These are phyloP conservation scores for Wickerhamiella shivajii DNA, from an alignment of 805 yeast species.

Conservation along the genomic window DNA sequence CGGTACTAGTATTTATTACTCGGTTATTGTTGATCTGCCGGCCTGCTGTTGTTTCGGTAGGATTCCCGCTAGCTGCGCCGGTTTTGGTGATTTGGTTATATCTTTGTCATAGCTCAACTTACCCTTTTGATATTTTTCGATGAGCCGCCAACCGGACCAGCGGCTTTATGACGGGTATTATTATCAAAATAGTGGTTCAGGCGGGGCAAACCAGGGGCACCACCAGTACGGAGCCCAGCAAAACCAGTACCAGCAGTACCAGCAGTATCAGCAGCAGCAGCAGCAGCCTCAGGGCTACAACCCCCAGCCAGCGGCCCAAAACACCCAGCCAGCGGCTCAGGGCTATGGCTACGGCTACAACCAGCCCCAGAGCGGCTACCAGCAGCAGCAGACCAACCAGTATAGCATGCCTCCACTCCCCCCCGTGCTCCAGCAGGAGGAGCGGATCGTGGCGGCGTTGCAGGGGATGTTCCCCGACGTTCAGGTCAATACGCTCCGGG, in stretches of 20 bases:
- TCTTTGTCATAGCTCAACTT: too few species aligned
- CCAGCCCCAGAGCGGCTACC: constrained; percentile 4
- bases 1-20: too few species aligned
- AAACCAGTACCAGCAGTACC: not conserved
- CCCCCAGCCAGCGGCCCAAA: constrained; percentile 9
- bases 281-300: constrained; percentile 1
- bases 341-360: constrained; percentile 9
- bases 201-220: constrained; percentile 1
- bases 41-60: too few species aligned
- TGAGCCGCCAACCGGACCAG: constrained; percentile 13
- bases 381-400: constrained; percentile 7
- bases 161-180: constrained; percentile 10
- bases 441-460: constrained; percentile 11
- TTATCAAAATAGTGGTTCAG: constrained; percentile 1
- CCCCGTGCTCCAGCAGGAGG: constrained; percentile 7
- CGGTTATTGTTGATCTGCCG: too few species aligned
- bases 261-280: constrained; percentile 6
- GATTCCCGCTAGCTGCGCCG: too few species aligned
- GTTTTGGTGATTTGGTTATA: too few species aligned
- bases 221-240: constrained; percentile 3
- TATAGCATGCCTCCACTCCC: constrained; percentile 8
- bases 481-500: constrained; percentile 16
- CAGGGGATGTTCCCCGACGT: constrained; percentile 15
- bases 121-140: too few species aligned
- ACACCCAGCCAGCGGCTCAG: constrained; percentile 9